Evolutionary conservation across 2,329 filamentous ascomycete species (phyloP), one percentile per base, ranked within the genome.

Genomic region (Pseudogymnoascus sp.): DNA sequence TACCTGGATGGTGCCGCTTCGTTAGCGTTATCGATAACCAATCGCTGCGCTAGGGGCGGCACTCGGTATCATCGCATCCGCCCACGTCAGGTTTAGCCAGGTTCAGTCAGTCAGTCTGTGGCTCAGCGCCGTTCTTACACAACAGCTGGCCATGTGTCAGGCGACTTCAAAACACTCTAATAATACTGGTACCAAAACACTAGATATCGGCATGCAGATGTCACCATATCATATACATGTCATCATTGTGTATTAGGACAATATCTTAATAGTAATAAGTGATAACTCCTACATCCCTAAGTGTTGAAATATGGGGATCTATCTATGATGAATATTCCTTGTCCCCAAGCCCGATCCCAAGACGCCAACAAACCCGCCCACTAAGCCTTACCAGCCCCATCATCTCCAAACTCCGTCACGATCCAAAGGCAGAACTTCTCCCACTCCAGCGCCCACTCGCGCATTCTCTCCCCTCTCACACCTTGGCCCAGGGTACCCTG

Each of bases 401-500:
- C 78, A 66, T 81, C 78, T 39, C 71, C 83, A 77, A 83, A 96
- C 76, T 96, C 90, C 38, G 86, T 80, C 8, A 96, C 88, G 49
- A 97, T 81, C 92, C 92, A 97, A 61, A 91, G 81, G 71, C 92
- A 97, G 72, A 94, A 97, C 70, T 84, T 82, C 78, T 97, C 93
- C 85, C 92, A 97, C 68, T 90, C 84, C 37, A 84, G 76, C 59
- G 84, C 83, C 91, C 92, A 97, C 73, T 92, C 82, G 72, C 85
- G 85, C 74, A 97, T 75, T 65, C 87, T 81, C 72, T 85, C 72
- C 0, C 90, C 90, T 72, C 94, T 88, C 61, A 88, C 68, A 0
- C 90, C 85, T 58, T 79, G 78, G 1, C 91, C 92, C 65, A 88
- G 78, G 45, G 87, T 86, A 0, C 91, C 92, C 66, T 89, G 85